Conservation (phyloP, 179 eudicot species). For the Beta macrorhiza region DNA sequence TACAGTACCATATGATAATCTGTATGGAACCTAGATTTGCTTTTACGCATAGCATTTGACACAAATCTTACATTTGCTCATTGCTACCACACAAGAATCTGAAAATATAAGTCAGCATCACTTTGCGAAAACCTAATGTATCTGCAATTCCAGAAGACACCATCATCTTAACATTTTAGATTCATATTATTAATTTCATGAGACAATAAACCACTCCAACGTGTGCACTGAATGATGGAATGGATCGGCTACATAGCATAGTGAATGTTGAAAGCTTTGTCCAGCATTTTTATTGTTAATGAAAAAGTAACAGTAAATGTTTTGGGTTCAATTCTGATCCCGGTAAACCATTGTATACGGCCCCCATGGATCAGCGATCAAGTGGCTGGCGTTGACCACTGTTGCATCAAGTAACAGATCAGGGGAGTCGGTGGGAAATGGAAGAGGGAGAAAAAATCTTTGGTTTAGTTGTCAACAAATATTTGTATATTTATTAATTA, state of each 20-base stretch:
- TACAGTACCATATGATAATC: not conserved
- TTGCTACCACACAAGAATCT: not conserved
- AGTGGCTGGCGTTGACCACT: not conserved
- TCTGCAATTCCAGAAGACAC: no score
- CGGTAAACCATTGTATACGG: not conserved
- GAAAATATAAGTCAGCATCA: not conserved
- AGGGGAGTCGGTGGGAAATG: not conserved
- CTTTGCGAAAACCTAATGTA: not conserved
- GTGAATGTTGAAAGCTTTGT: not conserved
- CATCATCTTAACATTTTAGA: no score
- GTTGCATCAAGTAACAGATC: not conserved
- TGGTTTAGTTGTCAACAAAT: not conserved
- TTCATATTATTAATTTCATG: not conserved
- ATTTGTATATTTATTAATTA: not conserved
- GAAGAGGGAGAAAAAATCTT: not conserved
- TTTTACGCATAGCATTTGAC: not conserved
- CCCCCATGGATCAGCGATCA: no score
- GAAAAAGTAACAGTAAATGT: no score
- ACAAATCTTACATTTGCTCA: not conserved
- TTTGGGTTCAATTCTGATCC: not conserved
- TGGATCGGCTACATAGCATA: no score
- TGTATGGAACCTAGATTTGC: not conserved
- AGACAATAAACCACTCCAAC: not conserved
- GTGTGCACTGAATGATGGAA: no score
- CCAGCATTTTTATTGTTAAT: not conserved